Percentiles rank a stretch among this genome's conserved stretches.
Conservation (phyloP, 495 filamentous ascomycete genomes). For the Penicillium paradoxum region DNA sequence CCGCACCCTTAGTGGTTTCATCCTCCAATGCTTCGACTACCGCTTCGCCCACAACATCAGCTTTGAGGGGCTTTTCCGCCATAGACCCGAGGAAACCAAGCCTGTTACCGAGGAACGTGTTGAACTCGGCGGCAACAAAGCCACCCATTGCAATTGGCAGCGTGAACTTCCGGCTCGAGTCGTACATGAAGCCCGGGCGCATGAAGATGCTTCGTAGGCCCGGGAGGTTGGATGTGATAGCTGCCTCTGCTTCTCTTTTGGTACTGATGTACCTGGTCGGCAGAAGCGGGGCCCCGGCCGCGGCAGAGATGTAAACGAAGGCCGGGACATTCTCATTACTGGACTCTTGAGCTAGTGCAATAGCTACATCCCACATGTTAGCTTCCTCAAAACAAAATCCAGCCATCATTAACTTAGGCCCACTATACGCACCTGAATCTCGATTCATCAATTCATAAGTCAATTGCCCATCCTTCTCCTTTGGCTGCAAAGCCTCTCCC, state of each 20-base stretch:
- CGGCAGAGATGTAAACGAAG: constrained; percentile 86
- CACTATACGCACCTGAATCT: constrained; percentile 56
- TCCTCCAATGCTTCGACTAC: constrained; percentile 75
- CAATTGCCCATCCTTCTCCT: constrained; percentile 66
- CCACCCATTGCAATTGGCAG: constrained; percentile 74
- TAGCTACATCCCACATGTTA: constrained; percentile 35
- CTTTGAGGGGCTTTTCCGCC: constrained; percentile 79
- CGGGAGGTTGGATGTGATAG: constrained; percentile 66
- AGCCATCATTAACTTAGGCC: not conserved
- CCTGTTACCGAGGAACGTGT: constrained; percentile 66
- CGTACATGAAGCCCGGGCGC: constrained; percentile 84
- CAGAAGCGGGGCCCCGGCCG: constrained; percentile 75
- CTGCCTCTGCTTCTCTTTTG: constrained; percentile 83
- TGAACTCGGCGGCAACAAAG: constrained; percentile 62
- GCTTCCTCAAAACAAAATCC: constrained; percentile 2
- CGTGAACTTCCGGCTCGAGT: constrained; percentile 74
- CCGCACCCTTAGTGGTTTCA: constrained; percentile 59
- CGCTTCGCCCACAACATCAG: constrained; percentile 77
- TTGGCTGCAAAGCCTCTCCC: constrained; percentile 55
- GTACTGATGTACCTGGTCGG: constrained; percentile 83
- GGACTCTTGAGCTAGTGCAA: constrained; percentile 81
- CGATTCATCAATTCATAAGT: constrained; percentile 99
- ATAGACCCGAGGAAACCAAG: constrained; percentile 72
- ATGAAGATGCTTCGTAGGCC: constrained; percentile 75
- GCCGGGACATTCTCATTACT: constrained; percentile 54